Percentiles rank a stretch among this genome's conserved stretches.
Conservation (phyloP, 1,139 yeast genomes). For the Pichia sp. region DNA sequence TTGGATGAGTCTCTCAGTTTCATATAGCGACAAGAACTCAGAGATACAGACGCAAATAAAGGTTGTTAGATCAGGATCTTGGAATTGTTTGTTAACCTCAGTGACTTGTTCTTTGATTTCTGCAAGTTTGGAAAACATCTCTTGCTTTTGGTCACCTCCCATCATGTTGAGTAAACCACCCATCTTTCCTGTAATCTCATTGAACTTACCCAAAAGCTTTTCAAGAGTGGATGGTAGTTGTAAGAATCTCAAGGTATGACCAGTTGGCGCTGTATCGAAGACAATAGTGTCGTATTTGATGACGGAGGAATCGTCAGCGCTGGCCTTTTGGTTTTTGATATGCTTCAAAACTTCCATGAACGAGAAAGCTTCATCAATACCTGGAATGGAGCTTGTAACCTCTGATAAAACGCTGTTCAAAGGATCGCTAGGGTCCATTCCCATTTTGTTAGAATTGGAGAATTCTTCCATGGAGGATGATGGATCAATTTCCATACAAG, state of each 20-base stretch:
- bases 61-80: slow-evolving; percentile 92
- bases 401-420: slow-evolving; percentile 75
- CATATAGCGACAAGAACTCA: slow-evolving; percentile 89
- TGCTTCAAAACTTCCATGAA: slow-evolving; percentile 98
- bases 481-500: slow-evolving; percentile 99
- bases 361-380: slow-evolving; percentile 95
- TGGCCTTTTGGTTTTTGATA: slow-evolving; percentile 72
- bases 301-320: slow-evolving; percentile 36
- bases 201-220: slow-evolving; percentile 77
- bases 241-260: slow-evolving; percentile 90
- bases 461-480: slow-evolving; percentile 89
- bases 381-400: slow-evolving; percentile 92
- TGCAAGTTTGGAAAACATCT: slow-evolving; percentile 72
- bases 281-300: slow-evolving; percentile 74
- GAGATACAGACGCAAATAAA: slow-evolving; percentile 97
- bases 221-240: slow-evolving; percentile 91
- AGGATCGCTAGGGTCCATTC: slow-evolving; percentile 42
- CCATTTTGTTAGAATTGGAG: slow-evolving; percentile 42
- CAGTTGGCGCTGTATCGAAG: slow-evolving; percentile 98
- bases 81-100: slow-evolving; percentile 90
- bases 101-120: slow-evolving; percentile 78
- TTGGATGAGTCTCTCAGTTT: slow-evolving; percentile 95
- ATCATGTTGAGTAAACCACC: slow-evolving; percentile 90
- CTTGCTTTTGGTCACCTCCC: slow-evolving; percentile 58
- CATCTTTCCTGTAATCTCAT: slow-evolving; percentile 75